Base-by-base conservation (phyloP, 2,329 filamentous ascomycete species). In the Apiospora malaysiana region DNA sequence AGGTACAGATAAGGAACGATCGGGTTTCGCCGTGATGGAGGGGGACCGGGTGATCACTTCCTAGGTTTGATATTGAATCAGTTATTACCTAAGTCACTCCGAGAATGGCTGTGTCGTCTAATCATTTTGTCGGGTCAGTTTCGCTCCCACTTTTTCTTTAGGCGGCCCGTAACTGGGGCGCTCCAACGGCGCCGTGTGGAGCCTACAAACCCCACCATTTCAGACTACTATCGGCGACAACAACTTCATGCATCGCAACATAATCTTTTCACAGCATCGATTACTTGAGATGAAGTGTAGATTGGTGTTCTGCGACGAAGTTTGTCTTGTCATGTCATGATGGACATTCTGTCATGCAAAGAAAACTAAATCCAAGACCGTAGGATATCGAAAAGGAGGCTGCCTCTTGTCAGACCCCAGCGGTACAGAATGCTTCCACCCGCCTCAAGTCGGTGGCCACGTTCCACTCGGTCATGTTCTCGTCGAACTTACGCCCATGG, bases 181-280 rank as follows among this genome's bases (percentile, higher is more conserved):
- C 25, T 59, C 21, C 51, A 37, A 59, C 51, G 51, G 51, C 51
- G 51, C 51, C 27, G 51, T 21, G 51, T 59, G 51, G 51, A 59
- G 51, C 32, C 25, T 12, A 6, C 2, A 21, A 27, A 5, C 51
- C 51, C 27, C 51, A 59, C 51, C 51, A 21, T 21, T 59, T 59
- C 7, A 37, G 51, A 59, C 51, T 8, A 59, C 51, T 12, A 37
- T 56, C 25, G 4, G 25, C n/a, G 9, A 9, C 10, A 51, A 27
- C 49, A 51, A 14, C 23, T 2, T 51, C 3, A 4, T 23, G 12
- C 51, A 10, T 9, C 8, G 4, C 6, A 16, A 32, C 9, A 27
- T 4, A 32, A 7, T 18, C 6, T 37, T 37, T 10, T n/a, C n/a
- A n/a, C 16, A 16, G 16, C 8, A 3, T 10, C 40, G 2, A 42